Conservation (phyloP, 2,329 filamentous ascomycete genomes). For the Chaetomium olivaceum region DNA sequence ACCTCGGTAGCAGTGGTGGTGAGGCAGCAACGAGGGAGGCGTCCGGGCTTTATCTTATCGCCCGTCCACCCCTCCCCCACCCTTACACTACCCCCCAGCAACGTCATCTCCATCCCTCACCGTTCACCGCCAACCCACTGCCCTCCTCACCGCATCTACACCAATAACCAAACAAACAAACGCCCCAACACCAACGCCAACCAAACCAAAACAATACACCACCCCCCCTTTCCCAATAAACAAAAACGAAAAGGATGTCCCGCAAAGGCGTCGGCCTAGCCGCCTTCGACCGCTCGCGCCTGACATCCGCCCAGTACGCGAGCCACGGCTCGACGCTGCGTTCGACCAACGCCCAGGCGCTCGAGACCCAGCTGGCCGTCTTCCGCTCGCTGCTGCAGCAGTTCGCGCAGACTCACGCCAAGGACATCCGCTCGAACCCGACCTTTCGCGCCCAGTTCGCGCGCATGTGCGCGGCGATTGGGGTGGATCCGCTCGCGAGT, state of each 20-base stretch:
- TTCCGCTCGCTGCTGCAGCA: slow-evolving; percentile 95
- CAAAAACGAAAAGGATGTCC: slow-evolving; percentile 49
- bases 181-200: not conserved
- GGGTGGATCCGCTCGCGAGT: slow-evolving; percentile 88
- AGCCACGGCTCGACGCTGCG: slow-evolving; percentile 87
- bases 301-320: slow-evolving; percentile 86
- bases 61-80: not conserved
- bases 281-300: slow-evolving; percentile 81
- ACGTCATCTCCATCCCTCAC: slow-evolving; percentile 2
- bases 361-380: slow-evolving; percentile 90
- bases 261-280: slow-evolving; percentile 87
- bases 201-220: not conserved
- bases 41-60: slow-evolving; percentile 28
- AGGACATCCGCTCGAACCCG: slow-evolving; percentile 93
- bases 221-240: no score
- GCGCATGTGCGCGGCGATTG: slow-evolving; percentile 96
- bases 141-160: not conserved
- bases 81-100: not conserved
- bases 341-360: slow-evolving; percentile 76
- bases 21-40: no score
- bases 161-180: not conserved
- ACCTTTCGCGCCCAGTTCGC: slow-evolving; percentile 96
- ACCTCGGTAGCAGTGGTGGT: not conserved
- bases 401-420: slow-evolving; percentile 91
- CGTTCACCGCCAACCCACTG: not conserved